Conservation (phyloP, 164 flowering plant genomes). For the Buxus sempervirens region DNA sequence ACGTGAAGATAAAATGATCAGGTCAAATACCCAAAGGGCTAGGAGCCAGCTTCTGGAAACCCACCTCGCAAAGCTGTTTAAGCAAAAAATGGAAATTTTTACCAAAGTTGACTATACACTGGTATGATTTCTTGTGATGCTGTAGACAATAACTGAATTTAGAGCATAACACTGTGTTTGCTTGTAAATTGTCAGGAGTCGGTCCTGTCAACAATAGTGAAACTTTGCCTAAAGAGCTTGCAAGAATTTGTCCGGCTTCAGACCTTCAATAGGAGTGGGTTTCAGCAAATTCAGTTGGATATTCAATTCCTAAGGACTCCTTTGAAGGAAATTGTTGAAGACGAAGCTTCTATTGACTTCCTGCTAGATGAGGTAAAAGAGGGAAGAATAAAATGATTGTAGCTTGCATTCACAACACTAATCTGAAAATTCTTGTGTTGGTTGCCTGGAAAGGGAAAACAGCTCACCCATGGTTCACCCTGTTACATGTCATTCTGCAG, state of each 20-base stretch:
- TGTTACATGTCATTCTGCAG: neutral
- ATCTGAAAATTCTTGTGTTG: no score
- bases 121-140: slow-evolving; percentile 33
- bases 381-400: neutral
- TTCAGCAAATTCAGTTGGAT: slow-evolving; percentile 97
- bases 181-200: slow-evolving; percentile 62
- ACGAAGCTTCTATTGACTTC: slow-evolving; percentile 88
- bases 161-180: slow-evolving; percentile 9
- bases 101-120: slow-evolving; percentile 91
- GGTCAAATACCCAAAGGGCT: slow-evolving; percentile 77
- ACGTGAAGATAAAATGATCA: slow-evolving; percentile 63
- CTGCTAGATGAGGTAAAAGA: slow-evolving; percentile 82
- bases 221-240: slow-evolving; percentile 87
- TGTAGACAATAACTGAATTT: neutral
- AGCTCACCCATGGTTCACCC: neutral
- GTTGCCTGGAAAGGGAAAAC: neutral
- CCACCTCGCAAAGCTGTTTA: slow-evolving; percentile 92
- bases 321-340: slow-evolving; percentile 69
- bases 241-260: slow-evolving; percentile 92
- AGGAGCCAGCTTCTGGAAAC: slow-evolving; percentile 96
- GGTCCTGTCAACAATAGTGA: slow-evolving; percentile 61
- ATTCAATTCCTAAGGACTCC: slow-evolving; percentile 75
- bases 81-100: slow-evolving; percentile 95
- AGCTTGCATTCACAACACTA: neutral
- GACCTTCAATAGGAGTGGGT: slow-evolving; percentile 93